Base-by-base conservation (phyloP, 441 rosid genomes). In the Croton setiger region DNA sequence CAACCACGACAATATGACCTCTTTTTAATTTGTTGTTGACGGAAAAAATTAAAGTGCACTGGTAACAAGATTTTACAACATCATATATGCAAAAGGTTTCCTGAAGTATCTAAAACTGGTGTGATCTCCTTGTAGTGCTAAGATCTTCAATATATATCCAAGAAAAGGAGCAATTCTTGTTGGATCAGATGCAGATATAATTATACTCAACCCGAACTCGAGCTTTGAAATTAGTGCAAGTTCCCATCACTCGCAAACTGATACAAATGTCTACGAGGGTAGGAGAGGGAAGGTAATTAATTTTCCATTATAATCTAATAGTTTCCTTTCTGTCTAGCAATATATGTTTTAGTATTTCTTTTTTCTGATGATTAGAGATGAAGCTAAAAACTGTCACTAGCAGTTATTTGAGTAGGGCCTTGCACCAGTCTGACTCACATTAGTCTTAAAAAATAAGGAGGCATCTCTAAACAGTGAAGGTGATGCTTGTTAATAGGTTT, bases 171-270 rank as follows among this genome's bases (percentile, higher is more conserved):
- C 93, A 48, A 85, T 94, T 63, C 89, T 92, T 76, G 75, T 78
- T 41, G 97, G 95, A 66, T 91, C 97, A 7, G 97, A 94, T 85
- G 98, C 98, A 55, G 96, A 94, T 75, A 90, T 92, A 35, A 92
- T 92, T 7, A 88, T 92, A 68, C 53, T 94, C 74, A 87, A 94
- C 66, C 98, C 94, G n/a, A 90, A 90, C 76, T 76, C 96, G 12
- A 94, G 88, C 80, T 84, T 87, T 65, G 84, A 75, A 76, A 88
- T 94, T 51, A 88, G 84, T 74, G 71, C 89, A 55, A 84, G 71
- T 72, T 81, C 86, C 68, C 97, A 94, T 76, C 96, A 90, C 72
- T 90, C 99, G 48, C 82, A 84, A 90, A 67, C 83, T 15, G 97
- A 94, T 84, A 92, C 96, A 39, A 92, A 94, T 71, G 88, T 88